Evolutionary conservation across 2,329 filamentous ascomycete genomes (phyloP), one percentile per base, ranked within the genome.

Genomic region (Phialophora verrucosa): DNA sequence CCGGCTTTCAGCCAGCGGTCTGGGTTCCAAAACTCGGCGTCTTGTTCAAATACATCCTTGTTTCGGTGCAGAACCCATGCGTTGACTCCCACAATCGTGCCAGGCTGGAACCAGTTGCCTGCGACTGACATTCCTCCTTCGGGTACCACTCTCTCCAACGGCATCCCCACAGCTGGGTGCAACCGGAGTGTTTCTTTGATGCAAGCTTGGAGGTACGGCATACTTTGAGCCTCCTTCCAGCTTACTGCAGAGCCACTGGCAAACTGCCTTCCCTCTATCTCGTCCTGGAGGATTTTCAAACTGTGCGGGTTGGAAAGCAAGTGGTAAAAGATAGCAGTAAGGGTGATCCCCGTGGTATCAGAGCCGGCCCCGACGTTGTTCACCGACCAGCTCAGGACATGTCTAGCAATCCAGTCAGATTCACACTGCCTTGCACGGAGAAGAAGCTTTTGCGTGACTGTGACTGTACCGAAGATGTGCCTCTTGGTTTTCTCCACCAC

Each of bases 171-270:
- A 0, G 91, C 90, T 0, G 91, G 91, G 75, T 93, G 90, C 70
- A 92, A 74, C 11, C 91, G 86, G 79, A 93, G 91, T 4, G 88
- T 86, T 76, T 95, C 91, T 74, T 93, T 91, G 72, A 94, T 84
- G 62, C 87, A 88, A 3, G 91, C 91, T 73, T 92, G 89, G 4
- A 94, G 85, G 75, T 93, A 94, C 0, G 87, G 86, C 2, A 94
- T 82, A 63, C 85, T 85, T 75, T 53, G 83, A 88, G 31, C 85
- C 75, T 86, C 89, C 25, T 85, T 75, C 85, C 89, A 93, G 0
- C 88, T 38, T 3, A 70, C 49, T 20, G 44, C 17, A 11, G 17
- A n/a, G 20, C 11, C 44, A 5, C 44, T n/a, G 14, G 44, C 44
- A 7, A 49, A n/a, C 17, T n/a, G 17, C 17, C 17, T 11, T 8